Conservation (phyloP, 2,329 filamentous ascomycete species). For the Phialophora tarda region DNA sequence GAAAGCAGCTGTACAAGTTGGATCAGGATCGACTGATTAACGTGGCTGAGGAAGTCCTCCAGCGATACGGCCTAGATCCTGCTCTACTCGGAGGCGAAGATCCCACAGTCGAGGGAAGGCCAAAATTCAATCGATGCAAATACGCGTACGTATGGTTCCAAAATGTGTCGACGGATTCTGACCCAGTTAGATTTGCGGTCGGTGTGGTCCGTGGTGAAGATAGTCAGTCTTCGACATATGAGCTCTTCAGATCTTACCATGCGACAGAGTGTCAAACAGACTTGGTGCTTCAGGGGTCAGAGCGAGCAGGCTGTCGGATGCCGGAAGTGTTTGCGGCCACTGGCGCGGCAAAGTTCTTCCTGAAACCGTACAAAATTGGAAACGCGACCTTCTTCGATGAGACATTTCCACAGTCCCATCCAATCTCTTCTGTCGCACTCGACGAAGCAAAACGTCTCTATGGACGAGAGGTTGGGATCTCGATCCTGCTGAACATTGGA, state of each 20-base stretch:
- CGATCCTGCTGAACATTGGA: slow-evolving; percentile 27
- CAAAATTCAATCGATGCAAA: slow-evolving; percentile 17
- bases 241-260: slow-evolving; percentile 28
- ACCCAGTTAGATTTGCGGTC: slow-evolving; percentile 27
- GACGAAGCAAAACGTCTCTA: slow-evolving; percentile 26
- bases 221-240: slow-evolving; percentile 7
- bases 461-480: slow-evolving; percentile 22
- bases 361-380: slow-evolving; percentile 19
- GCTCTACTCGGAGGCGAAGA: slow-evolving; percentile 11
- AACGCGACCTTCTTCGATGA: slow-evolving; percentile 26
- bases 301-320: slow-evolving; percentile 9
- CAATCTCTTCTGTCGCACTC: slow-evolving; percentile 25
- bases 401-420: slow-evolving; percentile 29
- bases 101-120: background rate
- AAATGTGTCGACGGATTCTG: background rate
- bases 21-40: slow-evolving; percentile 24
- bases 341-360: slow-evolving; percentile 26
- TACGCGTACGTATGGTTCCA: slow-evolving; percentile 18
- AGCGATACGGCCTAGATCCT: slow-evolving; percentile 22
- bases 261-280: slow-evolving; percentile 1
- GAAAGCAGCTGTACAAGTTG: slow-evolving; percentile 21
- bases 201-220: slow-evolving; percentile 16
- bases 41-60: slow-evolving; percentile 21
- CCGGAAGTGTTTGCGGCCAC: slow-evolving; percentile 25
- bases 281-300: slow-evolving; percentile 9